phyloP scores from a whole-genome alignment of 2,329 filamentous ascomycete genomes.

The Colletotrichum magnum region DNA sequence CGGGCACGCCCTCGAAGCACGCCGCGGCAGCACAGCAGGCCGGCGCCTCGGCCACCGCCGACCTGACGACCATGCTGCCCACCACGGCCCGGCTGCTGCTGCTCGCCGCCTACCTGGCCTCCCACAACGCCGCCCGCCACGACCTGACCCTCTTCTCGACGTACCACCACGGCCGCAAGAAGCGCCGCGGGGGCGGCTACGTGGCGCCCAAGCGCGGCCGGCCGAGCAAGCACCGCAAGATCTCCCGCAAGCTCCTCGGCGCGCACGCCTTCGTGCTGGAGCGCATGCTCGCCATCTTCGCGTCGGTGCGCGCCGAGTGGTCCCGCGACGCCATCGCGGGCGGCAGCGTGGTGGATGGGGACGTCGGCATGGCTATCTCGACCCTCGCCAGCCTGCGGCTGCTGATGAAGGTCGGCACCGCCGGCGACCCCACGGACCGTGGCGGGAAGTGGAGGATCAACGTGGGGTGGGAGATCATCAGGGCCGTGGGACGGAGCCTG shows the following conservation, averaged over 20 bases:
- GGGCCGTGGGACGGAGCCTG: slow-evolving; percentile 78
- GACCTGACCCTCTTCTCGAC: slow-evolving; percentile 84
- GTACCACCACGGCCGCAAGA: slow-evolving; percentile 67
- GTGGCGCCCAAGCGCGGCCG: slow-evolving; percentile 48
- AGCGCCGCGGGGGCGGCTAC: slow-evolving; percentile 64
- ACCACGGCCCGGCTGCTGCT: slow-evolving; percentile 82
- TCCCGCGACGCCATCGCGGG: slow-evolving; percentile 52
- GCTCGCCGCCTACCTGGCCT: slow-evolving; percentile 84
- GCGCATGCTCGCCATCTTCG: slow-evolving; percentile 83
- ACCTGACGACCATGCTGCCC: slow-evolving; percentile 73
- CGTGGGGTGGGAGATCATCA: slow-evolving; percentile 82
- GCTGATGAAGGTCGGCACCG: slow-evolving; percentile 75
- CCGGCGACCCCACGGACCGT: slow-evolving; percentile 76
- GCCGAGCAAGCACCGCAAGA: slow-evolving; percentile 74
- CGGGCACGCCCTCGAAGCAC: slow-evolving; percentile 33
- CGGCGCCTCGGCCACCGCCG: slow-evolving; percentile 42
- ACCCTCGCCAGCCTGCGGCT: slow-evolving; percentile 80
- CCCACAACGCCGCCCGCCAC: slow-evolving; percentile 82
- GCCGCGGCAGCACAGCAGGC: not conserved
- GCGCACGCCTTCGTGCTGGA: slow-evolving; percentile 84
- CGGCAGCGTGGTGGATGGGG: slow-evolving; percentile 60
- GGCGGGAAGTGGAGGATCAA: slow-evolving; percentile 84
- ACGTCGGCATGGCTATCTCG: slow-evolving; percentile 76
- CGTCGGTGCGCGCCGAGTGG: slow-evolving; percentile 74
- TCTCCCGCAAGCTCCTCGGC: slow-evolving; percentile 82